Evolutionary conservation across 495 filamentous ascomycete genomes (phyloP).

Genomic region (Zalerion maritima): DNA sequence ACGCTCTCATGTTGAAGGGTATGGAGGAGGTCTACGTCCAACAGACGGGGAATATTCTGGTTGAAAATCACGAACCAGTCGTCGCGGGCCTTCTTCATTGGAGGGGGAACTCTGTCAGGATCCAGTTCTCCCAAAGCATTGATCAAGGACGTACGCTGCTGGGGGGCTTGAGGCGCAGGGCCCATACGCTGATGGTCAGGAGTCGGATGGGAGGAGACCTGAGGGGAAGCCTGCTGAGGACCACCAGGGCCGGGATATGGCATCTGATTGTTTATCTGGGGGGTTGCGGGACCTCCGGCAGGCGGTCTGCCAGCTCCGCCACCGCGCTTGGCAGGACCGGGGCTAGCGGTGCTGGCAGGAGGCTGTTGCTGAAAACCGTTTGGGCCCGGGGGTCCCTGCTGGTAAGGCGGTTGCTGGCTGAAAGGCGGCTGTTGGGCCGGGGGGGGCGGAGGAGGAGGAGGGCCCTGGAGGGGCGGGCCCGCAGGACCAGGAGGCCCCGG

Average conservation of each 20-base stretch:
- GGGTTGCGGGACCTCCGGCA: slow-evolving; percentile 70
- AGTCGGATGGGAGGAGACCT: slow-evolving; percentile 63
- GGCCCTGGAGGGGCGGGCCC: slow-evolving; percentile 47
- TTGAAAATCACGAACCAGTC: slow-evolving; percentile 92
- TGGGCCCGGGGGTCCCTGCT: slow-evolving; percentile 32
- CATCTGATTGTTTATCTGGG: slow-evolving; percentile 70
- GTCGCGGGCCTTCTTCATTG: slow-evolving; percentile 65
- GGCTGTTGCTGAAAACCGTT: slow-evolving; percentile 45
- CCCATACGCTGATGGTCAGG: slow-evolving; percentile 34
- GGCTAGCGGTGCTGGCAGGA: slow-evolving; percentile 75
- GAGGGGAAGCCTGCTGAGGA: slow-evolving; percentile 59
- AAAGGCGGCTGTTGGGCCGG: slow-evolving; percentile 35
- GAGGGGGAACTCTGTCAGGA: slow-evolving; percentile 63
- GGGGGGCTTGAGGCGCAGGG: slow-evolving; percentile 23
- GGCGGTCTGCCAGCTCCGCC: slow-evolving; percentile 36
- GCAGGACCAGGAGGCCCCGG: slow-evolving; percentile 35
- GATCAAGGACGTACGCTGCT: slow-evolving; percentile 35
- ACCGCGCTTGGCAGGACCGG: slow-evolving; percentile 59
- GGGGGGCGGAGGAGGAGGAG: slow-evolving; percentile 42
- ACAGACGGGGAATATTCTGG: slow-evolving; percentile 61
- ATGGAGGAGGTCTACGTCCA: slow-evolving; percentile 82
- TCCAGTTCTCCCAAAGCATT: slow-evolving; percentile 84
- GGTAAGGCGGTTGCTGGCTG: slow-evolving; percentile 29
- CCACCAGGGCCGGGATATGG: slow-evolving; percentile 68
- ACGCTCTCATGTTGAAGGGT: slow-evolving; percentile 76